Percentiles rank a stretch among this genome's conserved stretches.
phyloP scores from a whole-genome alignment of 768 basidiomycete genomes.

The Cystofilobasidium macerans region DNA sequence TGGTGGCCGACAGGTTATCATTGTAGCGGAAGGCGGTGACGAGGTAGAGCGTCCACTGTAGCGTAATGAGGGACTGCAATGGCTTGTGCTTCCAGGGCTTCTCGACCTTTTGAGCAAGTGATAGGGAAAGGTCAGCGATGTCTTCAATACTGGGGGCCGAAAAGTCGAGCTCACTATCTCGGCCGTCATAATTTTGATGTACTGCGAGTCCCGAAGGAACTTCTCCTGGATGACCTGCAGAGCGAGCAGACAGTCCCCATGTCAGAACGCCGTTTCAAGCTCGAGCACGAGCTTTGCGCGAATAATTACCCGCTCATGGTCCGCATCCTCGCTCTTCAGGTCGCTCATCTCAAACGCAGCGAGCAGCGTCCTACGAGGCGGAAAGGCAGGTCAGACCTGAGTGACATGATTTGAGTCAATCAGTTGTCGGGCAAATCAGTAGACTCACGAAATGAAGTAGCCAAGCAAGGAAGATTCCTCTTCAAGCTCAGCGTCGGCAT shows the following conservation, averaged over 20 bases:
- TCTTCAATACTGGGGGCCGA: slow-evolving; percentile 40
- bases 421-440: neutral
- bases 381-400: neutral
- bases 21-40: slow-evolving; percentile 64
- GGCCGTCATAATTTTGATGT: slow-evolving; percentile 24
- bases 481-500: slow-evolving; percentile 22
- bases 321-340: slow-evolving; percentile 8
- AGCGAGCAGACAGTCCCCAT: no score
- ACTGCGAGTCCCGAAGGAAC: slow-evolving; percentile 25
- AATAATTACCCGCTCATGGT: slow-evolving; percentile 15
- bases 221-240: slow-evolving; percentile 20
- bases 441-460: slow-evolving; percentile 28
- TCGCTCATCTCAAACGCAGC: slow-evolving; percentile 24
- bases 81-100: slow-evolving; percentile 55
- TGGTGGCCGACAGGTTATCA: slow-evolving; percentile 51
- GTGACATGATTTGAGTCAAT: neutral
- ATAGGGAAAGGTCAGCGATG: slow-evolving; percentile 22
- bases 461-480: slow-evolving; percentile 27
- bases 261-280: no score
- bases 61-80: slow-evolving; percentile 59
- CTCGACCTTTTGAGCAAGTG: slow-evolving; percentile 35
- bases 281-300: no score
- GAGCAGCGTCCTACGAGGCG: slow-evolving; percentile 26
- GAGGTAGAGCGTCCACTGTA: slow-evolving; percentile 81
- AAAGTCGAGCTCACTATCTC: slow-evolving; percentile 25